Conservation (phyloP, 2,329 filamentous ascomycete species). For the Fusarium pseudocircinatum region DNA sequence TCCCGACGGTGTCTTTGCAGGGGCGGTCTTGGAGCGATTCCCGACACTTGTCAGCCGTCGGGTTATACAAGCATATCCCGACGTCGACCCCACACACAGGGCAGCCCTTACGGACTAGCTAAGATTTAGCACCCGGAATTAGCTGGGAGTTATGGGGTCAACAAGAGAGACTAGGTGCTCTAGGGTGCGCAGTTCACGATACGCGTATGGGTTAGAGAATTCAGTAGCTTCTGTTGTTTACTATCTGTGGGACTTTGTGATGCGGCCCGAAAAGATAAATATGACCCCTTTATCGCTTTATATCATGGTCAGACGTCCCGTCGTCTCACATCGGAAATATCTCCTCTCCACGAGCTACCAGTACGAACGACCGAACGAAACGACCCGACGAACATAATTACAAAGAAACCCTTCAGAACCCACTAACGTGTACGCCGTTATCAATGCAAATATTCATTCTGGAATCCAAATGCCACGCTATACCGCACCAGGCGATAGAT, state of each 20-base stretch:
- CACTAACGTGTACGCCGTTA: background rate
- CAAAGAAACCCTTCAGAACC: background rate
- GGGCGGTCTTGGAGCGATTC: background rate
- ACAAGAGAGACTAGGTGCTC: background rate
- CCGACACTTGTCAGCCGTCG: conserved; percentile 1
- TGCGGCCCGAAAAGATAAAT: background rate
- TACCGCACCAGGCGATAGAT: background rate
- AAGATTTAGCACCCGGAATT: background rate
- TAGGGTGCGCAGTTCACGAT: background rate
- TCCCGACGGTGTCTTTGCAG: background rate
- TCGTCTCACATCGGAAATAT: too few species aligned
- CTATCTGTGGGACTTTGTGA: background rate
- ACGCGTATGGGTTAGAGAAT: background rate
- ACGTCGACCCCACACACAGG: background rate
- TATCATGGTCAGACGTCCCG: background rate
- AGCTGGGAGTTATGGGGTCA: background rate
- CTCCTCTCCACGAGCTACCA: too few species aligned
- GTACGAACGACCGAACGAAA: background rate
- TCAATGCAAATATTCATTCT: background rate
- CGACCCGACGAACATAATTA: too few species aligned
- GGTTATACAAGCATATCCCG: background rate
- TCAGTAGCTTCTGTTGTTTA: background rate
- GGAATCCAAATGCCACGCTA: background rate
- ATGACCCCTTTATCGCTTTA: background rate
- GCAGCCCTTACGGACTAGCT: background rate